phyloP scores from a whole-genome alignment of 2,329 filamentous ascomycete species.

The Penicillium sclerotiorum region DNA sequence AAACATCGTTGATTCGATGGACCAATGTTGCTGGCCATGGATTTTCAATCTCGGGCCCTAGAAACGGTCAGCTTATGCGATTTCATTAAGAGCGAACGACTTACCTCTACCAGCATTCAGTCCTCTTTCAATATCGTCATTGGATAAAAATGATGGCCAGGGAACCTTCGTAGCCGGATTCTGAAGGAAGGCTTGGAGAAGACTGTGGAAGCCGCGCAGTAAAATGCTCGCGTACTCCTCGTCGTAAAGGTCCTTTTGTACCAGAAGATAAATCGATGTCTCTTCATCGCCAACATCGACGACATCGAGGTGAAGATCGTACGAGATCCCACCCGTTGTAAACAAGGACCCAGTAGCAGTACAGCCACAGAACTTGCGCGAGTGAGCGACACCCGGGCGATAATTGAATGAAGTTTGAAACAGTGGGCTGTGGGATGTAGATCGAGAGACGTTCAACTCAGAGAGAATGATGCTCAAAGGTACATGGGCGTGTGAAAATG shows the following conservation, averaged over 20 bases:
- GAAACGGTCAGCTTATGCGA: too few relatives aligned
- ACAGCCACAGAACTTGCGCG: slow-evolving; percentile 25
- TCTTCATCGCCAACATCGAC: slow-evolving; percentile 32
- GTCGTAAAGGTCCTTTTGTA: slow-evolving; percentile 38
- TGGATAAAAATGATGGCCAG: slow-evolving; percentile 18
- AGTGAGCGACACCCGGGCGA: slow-evolving; percentile 36
- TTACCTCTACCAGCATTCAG: slow-evolving; percentile 20
- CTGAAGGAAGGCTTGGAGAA: slow-evolving; percentile 17
- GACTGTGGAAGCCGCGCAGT: slow-evolving; percentile 21
- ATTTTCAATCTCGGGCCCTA: slow-evolving; percentile 23
- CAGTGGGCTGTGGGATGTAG: slow-evolving; percentile 46
- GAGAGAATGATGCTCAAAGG: slow-evolving; percentile 55
- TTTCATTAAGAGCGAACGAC: not conserved
- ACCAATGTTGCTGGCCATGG: slow-evolving; percentile 40
- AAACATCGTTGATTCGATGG: slow-evolving; percentile 42
- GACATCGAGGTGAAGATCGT: slow-evolving; percentile 44
- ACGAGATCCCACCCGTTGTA: slow-evolving; percentile 28
- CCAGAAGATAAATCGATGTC: slow-evolving; percentile 22
- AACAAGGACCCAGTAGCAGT: slow-evolving; percentile 14
- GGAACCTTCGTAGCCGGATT: slow-evolving; percentile 22
- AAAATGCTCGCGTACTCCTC: slow-evolving; percentile 26
- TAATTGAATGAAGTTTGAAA: slow-evolving; percentile 58
- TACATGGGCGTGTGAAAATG: slow-evolving; percentile 47
- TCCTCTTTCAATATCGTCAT: slow-evolving; percentile 17
- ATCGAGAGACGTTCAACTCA: slow-evolving; percentile 46